Evolutionary conservation across 2,329 filamentous ascomycete species (phyloP).

Genomic region (Xylariaceae sp.): DNA sequence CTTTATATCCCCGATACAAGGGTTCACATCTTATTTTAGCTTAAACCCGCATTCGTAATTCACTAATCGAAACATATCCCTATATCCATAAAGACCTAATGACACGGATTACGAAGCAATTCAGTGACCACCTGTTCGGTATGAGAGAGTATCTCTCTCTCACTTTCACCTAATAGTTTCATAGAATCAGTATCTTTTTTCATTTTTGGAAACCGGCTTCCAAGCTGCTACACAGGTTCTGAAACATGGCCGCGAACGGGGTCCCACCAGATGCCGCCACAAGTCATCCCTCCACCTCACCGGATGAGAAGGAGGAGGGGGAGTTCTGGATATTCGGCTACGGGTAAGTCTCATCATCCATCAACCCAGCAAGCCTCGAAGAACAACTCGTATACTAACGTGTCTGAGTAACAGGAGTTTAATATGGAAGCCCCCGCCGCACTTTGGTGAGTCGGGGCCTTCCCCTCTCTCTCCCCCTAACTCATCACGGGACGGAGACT

Average conservation of each 20-base stretch:
- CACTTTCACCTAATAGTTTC: too few relatives aligned
- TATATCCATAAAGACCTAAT: neutral
- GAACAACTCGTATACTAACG: neutral
- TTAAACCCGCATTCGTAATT: neutral
- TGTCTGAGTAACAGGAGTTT: constrained; percentile 58
- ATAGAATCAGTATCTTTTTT: neutral
- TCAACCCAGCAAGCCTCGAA: neutral
- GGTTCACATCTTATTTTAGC: neutral
- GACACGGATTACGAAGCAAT: neutral
- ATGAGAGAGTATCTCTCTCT: too few relatives aligned
- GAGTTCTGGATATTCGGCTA: constrained; percentile 98
- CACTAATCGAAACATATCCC: neutral
- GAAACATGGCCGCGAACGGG: constrained; percentile 22
- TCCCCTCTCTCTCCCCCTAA: neutral
- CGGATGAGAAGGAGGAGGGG: constrained; percentile 48
- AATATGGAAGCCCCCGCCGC: constrained; percentile 97
- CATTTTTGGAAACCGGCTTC: neutral
- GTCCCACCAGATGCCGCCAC: constrained; percentile 13
- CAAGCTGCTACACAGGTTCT: neutral
- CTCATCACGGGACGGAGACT: constrained; percentile 2
- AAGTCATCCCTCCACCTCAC: constrained; percentile 21
- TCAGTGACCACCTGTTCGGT: too few relatives aligned
- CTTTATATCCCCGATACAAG: neutral
- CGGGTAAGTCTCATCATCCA: constrained; percentile 56
- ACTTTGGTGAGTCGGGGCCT: constrained; percentile 63